Evolutionary conservation across 2,329 filamentous ascomycete genomes (phyloP), one percentile per base, ranked within the genome.

Genomic region (Cordyceps fumosorosea): DNA sequence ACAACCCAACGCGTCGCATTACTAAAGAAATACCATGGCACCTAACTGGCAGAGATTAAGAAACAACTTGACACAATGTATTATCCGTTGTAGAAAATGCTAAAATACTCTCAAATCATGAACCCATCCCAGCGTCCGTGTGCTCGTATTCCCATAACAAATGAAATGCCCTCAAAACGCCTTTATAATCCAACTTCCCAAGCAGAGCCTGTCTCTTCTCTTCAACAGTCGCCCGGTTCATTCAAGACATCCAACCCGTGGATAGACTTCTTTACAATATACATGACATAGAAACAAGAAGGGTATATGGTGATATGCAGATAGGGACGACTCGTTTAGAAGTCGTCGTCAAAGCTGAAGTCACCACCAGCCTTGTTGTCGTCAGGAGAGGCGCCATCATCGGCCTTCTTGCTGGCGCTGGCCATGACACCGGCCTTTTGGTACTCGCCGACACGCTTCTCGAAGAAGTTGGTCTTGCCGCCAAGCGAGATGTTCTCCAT

Each of bases 381-480:
- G 64, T 86, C 78, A 7, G 70, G 67, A 1, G 75, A 67, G 22
- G 72, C 69, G 6, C 74, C 75, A 11, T 81, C 76, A 22, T 83
- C 79, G 11, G 59, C 51, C 75, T 89, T 88, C 81, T 92, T 92
- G 80, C 89, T 90, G 70, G 88, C 90, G 80, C 90, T 93, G 72
- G 89, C 89, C 91, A 99, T 96, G 77, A 99, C 93, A 82, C 95
- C 95, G 44, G 95, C 93, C 85, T 99, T 99, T 81, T 99, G 95
- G 86, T 99, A 99, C 74, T 99, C 95, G 76, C 89, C 95, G 63
- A 99, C 95, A 70, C 95, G 91, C 90, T 99, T 99, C 89, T 99
- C 95, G 76, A 99, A 99, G 86, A 99, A 99, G 87, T 99, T 99
- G 76, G 95, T 99, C 90, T 99, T 99, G 78, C 95, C 95, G 58